Base-by-base conservation (phyloP, 1,284 basidiomycete species). In the Ceratobasidium sp. region DNA sequence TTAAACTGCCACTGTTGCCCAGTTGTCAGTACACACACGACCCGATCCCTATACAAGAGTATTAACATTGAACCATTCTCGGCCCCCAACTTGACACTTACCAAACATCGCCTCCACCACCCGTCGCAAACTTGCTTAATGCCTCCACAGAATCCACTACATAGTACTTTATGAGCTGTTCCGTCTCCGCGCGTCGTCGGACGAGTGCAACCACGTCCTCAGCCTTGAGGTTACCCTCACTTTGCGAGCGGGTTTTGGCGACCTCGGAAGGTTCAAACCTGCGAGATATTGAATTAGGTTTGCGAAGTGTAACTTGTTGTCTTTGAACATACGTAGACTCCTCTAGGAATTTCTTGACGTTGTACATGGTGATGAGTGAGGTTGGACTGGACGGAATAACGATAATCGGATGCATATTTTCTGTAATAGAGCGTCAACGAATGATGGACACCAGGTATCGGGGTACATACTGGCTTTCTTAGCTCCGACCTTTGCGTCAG, bases 1-100 rank as follows among this genome's bases (percentile, higher is more conserved):
- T 92, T 88, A 84, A 99, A 99, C 82, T 98, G 97, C 97, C 97
- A 99, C 63, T 92, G 90, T 79, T 98, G 97, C 1, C 97, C 97
- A 0, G 95, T 98, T 0, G 97, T 98, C 87, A 98, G 92, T 13
- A 99, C 97, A 78, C 95, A 97, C 3, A 98, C 91, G 5, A 99
- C 98, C 29, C 97, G 88, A 76, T 97, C 94, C 87, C 87, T 86
- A 76, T 46, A 5, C 37, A 14, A 19, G 11, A 24, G 51, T 14
- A 41, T 24, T 9, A 39, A 22, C n/a, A 56, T n/a, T n/a, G 9
- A 27, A 27, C 27, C 48, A 46, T 61, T 43, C 4, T n/a, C n/a
- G 8, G 9, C 24, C 11, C 13, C 2, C 31, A 37, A 16, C 3
- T 31, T 11, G 11, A 29, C 2, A 77, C 84, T 76, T 62, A 85